phyloP scores from a whole-genome alignment of 495 filamentous ascomycete species.

The Aspergillus indologenus region DNA sequence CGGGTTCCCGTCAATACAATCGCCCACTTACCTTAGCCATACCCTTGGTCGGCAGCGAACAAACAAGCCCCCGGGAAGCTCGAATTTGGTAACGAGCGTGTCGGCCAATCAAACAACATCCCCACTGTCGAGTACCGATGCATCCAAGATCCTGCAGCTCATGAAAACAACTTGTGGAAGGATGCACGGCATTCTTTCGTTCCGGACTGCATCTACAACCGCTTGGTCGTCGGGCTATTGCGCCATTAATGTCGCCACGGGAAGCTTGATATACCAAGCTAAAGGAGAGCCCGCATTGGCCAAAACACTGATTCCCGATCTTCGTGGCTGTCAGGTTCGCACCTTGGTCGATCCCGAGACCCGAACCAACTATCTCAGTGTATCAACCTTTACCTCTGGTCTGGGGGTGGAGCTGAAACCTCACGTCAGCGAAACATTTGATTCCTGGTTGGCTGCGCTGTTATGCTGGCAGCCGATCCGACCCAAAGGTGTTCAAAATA shows the following conservation, averaged over 20 bases:
- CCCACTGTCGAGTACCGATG: conserved; percentile 45
- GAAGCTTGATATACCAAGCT: conserved; percentile 55
- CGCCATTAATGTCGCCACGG: conserved; percentile 54
- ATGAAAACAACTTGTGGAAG: conserved; percentile 59
- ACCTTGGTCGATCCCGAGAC: conserved; percentile 62
- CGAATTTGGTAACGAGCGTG: conserved; percentile 28
- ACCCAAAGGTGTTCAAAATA: conserved; percentile 69
- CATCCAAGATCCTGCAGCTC: conserved; percentile 50
- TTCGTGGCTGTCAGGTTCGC: conserved; percentile 81
- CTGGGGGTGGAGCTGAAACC: conserved; percentile 74
- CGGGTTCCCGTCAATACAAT: conserved; percentile 51
- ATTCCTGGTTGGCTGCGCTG: conserved; percentile 89
- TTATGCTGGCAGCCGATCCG: conserved; percentile 92
- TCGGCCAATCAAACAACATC: conserved; percentile 46
- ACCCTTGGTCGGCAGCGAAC: conserved; percentile 40
- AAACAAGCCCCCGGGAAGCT: conserved; percentile 40
- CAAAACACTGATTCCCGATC: conserved; percentile 68
- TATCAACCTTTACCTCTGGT: conserved; percentile 67
- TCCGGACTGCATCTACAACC: conserved; percentile 52
- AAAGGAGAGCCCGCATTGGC: conserved; percentile 55
- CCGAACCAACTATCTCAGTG: conserved; percentile 70
- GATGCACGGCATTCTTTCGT: conserved; percentile 55
- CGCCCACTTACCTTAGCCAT: conserved; percentile 35
- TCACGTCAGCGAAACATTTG: conserved; percentile 69
- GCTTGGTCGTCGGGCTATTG: conserved; percentile 57